Evolutionary conservation across 192 early-diverging fungal genomes (phyloP), one percentile per base, ranked within the genome.

Genomic region (Rhizoclosmatium globosum): DNA sequence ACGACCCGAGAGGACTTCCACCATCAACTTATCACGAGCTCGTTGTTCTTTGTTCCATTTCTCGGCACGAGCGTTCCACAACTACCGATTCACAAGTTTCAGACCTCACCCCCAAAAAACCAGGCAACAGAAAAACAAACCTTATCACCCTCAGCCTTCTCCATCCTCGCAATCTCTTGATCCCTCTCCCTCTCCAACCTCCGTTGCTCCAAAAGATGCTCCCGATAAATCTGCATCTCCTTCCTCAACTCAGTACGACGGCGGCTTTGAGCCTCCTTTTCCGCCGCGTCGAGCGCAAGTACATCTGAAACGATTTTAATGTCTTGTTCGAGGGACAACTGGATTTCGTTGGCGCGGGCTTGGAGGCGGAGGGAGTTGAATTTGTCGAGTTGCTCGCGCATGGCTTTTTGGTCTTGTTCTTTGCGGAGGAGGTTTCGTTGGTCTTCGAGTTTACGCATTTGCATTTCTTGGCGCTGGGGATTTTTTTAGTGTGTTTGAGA

Each of bases 11-110:
- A 89, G 65, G 21, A 89, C 88, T 58, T 87, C 86, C 48, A 82
- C 58, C 88, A 89, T 89, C 4, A 89, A 70, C 43, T 71, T 71
- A 72, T 89, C 86, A 39, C 88, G 78, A 0, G 88, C 88, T 42
- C 50, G 38, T 69, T 88, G 86, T 68, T 89, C 86, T 50, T 74
- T 78, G 31, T 77, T 65, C 85, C 86, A 89, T 44, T 86, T 87
- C 45, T 89, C 88, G 3, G 85, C 77, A 19, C 88, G 80, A 3
- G 57, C 41, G 53, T 75, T 57, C 88, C 88, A 89, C 2, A 89
- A 61, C 87, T 88, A 13, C 46, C 41, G 47, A 3, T 4, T 17
- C 6, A 15, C 4, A 15, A 15, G 48, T 50, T 46, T 39, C 17
- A 46, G 2, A 77, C n/a, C 1, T 9, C 65, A 75, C 42, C 46